Evolutionary conservation across 768 basidiomycete genomes (phyloP), one percentile per base, ranked within the genome.

Genomic region (Cytidiella melzeri): DNA sequence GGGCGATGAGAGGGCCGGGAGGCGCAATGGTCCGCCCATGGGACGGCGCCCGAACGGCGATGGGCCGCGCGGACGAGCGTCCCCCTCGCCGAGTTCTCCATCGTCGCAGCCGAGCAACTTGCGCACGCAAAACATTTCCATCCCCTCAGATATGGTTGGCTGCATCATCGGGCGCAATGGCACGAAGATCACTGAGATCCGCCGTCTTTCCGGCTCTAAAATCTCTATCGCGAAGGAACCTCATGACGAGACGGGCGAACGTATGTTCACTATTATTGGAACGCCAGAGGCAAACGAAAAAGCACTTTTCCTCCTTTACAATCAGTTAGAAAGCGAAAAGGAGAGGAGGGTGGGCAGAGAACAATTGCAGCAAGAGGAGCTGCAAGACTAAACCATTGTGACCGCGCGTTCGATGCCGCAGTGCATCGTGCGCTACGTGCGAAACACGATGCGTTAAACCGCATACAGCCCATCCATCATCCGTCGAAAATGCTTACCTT

Each of bases 191-290:
- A 98, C 95, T 45, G 96, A 99, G 69, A 99, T 99, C 64, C 90
- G 96, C 60, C 89, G 95, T 50, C 81, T 98, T 40, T 96, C 92
- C 54, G 96, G 96, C 36, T 95, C 91, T 59, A 92, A 93, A 73
- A 99, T 99, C 66, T 92, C 88, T 48, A 99, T 99, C 62, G 96
- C 96, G 57, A 99, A 99, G 71, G 87, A 90, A 43, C 92, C 96
- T n/a, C 96, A 98, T 63, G 96, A 98, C 61, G 96, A 98, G 62
- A 93, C 94, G 37, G 96, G 95, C 61, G 96, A 99, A 73, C 80
- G 96, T 57, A 97, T 99, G 95, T 99, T 99, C 74, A 92, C 96
- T 54, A 98, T 99, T 65, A 78, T 96, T 41, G 96, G 96, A 48
- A 92, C 92, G 11, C 88, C 92, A 42, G 91, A 93, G 68, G 87